Percentiles rank a stretch among this genome's conserved stretches.
Conservation (phyloP, 768 basidiomycete genomes). For the Panaeolus cyanescens region DNA sequence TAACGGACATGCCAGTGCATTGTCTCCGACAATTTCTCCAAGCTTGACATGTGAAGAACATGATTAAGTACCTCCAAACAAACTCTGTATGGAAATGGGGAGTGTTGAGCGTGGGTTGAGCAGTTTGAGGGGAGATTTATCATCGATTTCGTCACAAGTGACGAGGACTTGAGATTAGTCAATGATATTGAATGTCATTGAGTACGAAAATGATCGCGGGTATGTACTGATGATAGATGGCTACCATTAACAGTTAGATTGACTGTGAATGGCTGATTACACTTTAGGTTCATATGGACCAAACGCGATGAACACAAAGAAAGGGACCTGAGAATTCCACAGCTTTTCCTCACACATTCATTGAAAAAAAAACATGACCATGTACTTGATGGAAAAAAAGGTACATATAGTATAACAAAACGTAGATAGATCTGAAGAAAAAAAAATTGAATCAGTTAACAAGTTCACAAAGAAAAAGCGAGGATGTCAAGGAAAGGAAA, state of each 20-base stretch:
- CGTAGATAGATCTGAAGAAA: constrained; percentile 4
- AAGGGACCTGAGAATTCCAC: neutral
- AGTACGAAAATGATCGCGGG: neutral
- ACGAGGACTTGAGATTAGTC: neutral
- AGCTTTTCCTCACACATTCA: neutral
- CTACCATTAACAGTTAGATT: neutral
- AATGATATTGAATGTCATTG: neutral
- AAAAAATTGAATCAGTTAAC: neutral
- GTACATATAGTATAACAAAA: neutral
- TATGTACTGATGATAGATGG: neutral
- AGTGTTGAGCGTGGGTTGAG: neutral
- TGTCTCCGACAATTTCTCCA: neutral
- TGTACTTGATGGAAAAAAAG: neutral
- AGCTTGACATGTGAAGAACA: neutral
- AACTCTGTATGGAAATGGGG: neutral
- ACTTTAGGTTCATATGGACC: neutral
- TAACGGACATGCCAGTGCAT: neutral
- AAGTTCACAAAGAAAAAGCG: constrained; percentile 4
- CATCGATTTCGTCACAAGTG: constrained; percentile 1
- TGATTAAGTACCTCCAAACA: neutral
- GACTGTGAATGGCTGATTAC: neutral
- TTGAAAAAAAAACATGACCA: neutral
- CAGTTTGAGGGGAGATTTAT: constrained; percentile 2
- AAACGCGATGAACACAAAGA: neutral
- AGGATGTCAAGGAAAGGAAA: constrained; percentile 5